Evolutionary conservation across 2,329 filamentous ascomycete species (phyloP).

Genomic region (Metarhizium album): DNA sequence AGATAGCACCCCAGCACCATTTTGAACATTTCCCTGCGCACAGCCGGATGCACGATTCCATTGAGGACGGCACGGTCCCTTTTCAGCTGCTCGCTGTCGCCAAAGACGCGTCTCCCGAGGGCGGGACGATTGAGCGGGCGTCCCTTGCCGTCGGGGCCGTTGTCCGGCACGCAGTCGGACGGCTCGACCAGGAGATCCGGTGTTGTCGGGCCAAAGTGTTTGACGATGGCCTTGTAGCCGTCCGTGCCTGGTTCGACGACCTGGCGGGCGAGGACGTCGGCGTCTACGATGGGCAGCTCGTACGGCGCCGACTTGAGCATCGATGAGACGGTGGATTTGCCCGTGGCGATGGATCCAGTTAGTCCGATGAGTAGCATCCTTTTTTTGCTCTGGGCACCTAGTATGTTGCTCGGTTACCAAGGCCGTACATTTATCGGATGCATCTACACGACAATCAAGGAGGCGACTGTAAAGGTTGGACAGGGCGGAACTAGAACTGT

Average conservation of each 20-base stretch:
- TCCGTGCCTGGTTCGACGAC: conserved; percentile 87
- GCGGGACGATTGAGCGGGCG: conserved; percentile 76
- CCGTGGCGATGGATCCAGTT: conserved; percentile 93
- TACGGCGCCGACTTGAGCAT: conserved; percentile 73
- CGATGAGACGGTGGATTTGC: conserved; percentile 89
- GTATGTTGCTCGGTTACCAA: no score
- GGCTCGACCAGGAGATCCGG: conserved; percentile 69
- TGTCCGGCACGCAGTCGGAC: conserved; percentile 38
- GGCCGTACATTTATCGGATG: no score
- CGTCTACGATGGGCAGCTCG: conserved; percentile 83
- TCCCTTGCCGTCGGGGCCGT: conserved; percentile 50
- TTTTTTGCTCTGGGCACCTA: neutral
- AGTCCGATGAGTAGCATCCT: conserved; percentile 61
- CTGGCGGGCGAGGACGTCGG: conserved; percentile 81
- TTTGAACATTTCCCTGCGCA: conserved; percentile 71
- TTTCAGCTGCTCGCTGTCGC: conserved; percentile 57
- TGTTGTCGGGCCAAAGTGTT: conserved; percentile 70
- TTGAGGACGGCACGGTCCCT: conserved; percentile 72
- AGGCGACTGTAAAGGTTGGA: no score
- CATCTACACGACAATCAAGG: no score
- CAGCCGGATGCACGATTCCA: conserved; percentile 83
- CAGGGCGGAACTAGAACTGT: no score
- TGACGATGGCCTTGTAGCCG: conserved; percentile 74
- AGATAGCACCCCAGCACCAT: conserved; percentile 64
- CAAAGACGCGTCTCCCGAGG: conserved; percentile 79